Conservation (phyloP, 208 protist genomes). For the Trypanosoma rangeli region DNA sequence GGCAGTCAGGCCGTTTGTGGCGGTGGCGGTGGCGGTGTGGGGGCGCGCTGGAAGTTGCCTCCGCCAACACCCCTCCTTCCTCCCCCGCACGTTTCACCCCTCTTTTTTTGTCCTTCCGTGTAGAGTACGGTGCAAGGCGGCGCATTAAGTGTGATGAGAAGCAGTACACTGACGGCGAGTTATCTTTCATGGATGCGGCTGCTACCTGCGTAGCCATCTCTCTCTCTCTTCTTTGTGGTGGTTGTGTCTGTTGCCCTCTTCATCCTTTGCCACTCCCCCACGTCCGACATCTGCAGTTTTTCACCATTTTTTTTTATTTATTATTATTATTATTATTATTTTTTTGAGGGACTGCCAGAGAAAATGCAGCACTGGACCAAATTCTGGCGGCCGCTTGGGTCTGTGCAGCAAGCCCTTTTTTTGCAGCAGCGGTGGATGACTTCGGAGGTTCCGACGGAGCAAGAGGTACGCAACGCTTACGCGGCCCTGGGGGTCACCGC, state of each 20-base stretch:
- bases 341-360: background rate
- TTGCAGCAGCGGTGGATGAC: constrained; percentile 25
- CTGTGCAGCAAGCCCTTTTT: background rate
- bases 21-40: no score
- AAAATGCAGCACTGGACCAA: constrained; percentile 25
- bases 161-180: no score
- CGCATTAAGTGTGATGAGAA: no score
- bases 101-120: background rate
- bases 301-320: constrained; percentile 10
- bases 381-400: background rate
- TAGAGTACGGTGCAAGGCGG: no score
- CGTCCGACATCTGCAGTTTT: background rate
- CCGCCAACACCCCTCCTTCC: no score
- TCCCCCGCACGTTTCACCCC: background rate
- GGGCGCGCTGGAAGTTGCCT: no score
- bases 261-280: background rate
- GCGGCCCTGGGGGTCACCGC: constrained; percentile 60
- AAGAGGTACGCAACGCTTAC: constrained; percentile 76
- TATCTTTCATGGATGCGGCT: no score
- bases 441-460: constrained; percentile 47
- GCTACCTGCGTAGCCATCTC: background rate
- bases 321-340: background rate
- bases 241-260: background rate
- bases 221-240: background rate
- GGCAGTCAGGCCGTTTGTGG: no score